These are phyloP conservation scores for Xylariaceae sp. DNA, from an alignment of 2,329 filamentous ascomycete genomes.

Conservation along the genomic window DNA sequence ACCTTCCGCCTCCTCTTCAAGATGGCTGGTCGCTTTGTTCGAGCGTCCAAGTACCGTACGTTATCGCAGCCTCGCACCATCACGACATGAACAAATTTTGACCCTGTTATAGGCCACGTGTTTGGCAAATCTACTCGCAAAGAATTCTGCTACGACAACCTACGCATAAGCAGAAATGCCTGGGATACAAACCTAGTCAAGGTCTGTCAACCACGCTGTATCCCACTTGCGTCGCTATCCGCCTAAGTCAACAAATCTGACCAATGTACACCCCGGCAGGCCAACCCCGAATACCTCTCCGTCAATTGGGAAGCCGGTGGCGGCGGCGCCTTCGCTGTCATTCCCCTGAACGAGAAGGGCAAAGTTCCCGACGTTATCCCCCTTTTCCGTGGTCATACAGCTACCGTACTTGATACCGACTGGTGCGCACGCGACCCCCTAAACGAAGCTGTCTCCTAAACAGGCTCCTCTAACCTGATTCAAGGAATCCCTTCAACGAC, in stretches of 20 bases:
- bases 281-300: conserved; percentile 90
- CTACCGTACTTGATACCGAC: conserved; percentile 93
- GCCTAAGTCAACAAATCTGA: conserved; percentile 14
- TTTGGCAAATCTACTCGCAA: conserved; percentile 95
- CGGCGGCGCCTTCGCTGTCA: conserved; percentile 94
- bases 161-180: conserved; percentile 95
- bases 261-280: conserved; percentile 50
- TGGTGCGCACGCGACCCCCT: conserved; percentile 59
- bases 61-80: conserved; percentile 25
- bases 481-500: conserved; percentile 94
- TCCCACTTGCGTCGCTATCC: too few species aligned
- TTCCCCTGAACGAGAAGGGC: conserved; percentile 84
- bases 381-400: conserved; percentile 93
- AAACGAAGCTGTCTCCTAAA: conserved; percentile 9
- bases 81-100: conserved; percentile 21
- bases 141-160: conserved; percentile 98
- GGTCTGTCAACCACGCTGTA: conserved; percentile 45
- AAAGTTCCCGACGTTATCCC: conserved; percentile 91
- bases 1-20: conserved; percentile 10
- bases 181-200: conserved; percentile 99
- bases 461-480: conserved; percentile 28
- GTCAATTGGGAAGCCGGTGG: conserved; percentile 99
- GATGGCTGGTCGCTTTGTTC: conserved; percentile 65
- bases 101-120: conserved; percentile 73
- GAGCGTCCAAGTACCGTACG: conserved; percentile 66